Base-by-base conservation (phyloP, 2,329 filamentous ascomycete species). In the Colletotrichum melonis region DNA sequence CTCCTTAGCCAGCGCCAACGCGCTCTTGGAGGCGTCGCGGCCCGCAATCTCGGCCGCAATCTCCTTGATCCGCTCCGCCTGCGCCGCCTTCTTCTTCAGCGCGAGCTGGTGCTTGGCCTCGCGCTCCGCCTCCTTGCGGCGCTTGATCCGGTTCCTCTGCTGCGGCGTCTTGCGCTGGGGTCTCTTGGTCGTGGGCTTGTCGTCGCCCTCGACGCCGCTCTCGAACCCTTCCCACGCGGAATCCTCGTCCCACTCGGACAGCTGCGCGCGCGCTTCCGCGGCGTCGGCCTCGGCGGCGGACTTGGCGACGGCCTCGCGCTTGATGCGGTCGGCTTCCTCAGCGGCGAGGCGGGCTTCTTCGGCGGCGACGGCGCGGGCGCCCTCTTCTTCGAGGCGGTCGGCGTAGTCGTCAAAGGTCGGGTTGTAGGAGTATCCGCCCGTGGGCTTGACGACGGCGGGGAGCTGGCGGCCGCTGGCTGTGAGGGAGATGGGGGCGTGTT, bases 191-290 rank as follows among this genome's bases (percentile, higher is more conserved):
- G 76, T 76, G 11, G 77, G 78, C 89, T 86, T 74, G 24, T 74
- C 78, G 38, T 94, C 92, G 77, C 42, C 42, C 19, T 95, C 92
- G 11, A 89, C 90, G 69, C 94, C 95, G 80, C 94, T 98, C 84
- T 98, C 92, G 76, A 95, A 91, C 0, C 94, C 94, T 82, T 95
- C 96, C 95, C 95, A 98, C 16, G 94, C 95, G 59, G 94, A 97
- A 80, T 98, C 95, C 78, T 96, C 94, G 73, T 97, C 95, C 87
- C 91, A 96, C 81, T 91, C 91, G 0, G 90, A 92, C 71, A 93
- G 79, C 63, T 92, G 88, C 3, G 89, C 89, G 60, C 88, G 90
- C 74, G 90, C 89, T 78, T 94, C 92, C 0, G 92, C 92, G 19
- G 94, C 93, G 63, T 95, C 93, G 2, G 93, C 92, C 77, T 93